These are phyloP conservation scores for Jasminum sambac DNA, from an alignment of 257 asterid species.

Conservation along the genomic window DNA sequence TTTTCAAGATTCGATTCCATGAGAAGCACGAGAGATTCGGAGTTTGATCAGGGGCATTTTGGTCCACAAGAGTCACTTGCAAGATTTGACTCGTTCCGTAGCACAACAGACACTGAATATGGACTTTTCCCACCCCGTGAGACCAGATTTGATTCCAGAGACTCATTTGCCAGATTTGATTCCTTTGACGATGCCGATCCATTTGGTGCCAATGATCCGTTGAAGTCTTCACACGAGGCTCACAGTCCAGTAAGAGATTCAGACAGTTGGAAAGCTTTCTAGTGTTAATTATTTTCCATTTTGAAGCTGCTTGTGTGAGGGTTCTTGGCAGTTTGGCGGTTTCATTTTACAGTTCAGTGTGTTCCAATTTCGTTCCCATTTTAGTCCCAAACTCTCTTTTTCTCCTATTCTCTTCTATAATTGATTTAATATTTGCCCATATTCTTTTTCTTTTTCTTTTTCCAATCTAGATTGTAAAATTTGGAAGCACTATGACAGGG, in stretches of 20 bases:
- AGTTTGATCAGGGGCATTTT: conserved; percentile 61
- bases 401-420: background rate
- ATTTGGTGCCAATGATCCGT: conserved; percentile 63
- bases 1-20: conserved; percentile 85
- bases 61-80: conserved; percentile 53
- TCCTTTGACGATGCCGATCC: conserved; percentile 85
- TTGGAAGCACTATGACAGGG: background rate
- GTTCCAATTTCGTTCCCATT: conserved; percentile 18
- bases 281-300: conserved; percentile 27
- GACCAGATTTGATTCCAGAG: conserved; percentile 52
- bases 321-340: conserved; percentile 22
- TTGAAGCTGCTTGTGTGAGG: conserved; percentile 27
- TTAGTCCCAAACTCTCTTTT: conserved; percentile 13
- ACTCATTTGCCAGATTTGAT: conserved; percentile 54
- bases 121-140: conserved; percentile 42
- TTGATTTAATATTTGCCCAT: background rate
- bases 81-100: conserved; percentile 79
- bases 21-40: conserved; percentile 67
- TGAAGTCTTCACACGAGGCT: conserved; percentile 60
- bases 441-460: background rate
- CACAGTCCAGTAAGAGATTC: conserved; percentile 71
- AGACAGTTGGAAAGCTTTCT: conserved; percentile 86
- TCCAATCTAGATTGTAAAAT: background rate
- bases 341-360: conserved; percentile 21
- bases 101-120: conserved; percentile 75